Percentiles rank a stretch among this genome's conserved stretches.
phyloP scores from a whole-genome alignment of 768 basidiomycete genomes.

The Tricholoma hemisulphureum region DNA sequence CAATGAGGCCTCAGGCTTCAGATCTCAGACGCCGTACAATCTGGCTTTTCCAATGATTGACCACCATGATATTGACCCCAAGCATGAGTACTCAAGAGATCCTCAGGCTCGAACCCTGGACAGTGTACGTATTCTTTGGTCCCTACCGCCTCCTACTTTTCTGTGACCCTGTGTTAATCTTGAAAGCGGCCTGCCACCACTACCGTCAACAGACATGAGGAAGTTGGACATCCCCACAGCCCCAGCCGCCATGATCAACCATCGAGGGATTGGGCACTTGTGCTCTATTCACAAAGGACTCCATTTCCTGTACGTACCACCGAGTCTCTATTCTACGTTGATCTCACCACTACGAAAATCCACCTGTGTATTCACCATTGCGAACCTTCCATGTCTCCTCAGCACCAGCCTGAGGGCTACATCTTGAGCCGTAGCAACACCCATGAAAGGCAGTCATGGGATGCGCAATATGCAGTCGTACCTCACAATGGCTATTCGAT shows the following conservation, averaged over 20 bases:
- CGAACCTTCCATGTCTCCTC: background rate
- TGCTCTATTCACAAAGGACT: background rate
- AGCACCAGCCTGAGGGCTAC: background rate
- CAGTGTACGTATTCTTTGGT: background rate
- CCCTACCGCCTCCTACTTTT: background rate
- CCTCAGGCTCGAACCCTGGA: background rate
- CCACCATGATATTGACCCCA: background rate
- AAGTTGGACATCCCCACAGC: background rate
- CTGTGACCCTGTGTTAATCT: background rate
- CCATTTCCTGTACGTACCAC: background rate
- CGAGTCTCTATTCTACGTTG: background rate
- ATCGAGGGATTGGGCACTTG: background rate
- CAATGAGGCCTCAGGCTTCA: background rate
- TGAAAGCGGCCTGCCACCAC: background rate
- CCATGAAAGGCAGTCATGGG: background rate
- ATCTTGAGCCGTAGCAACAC: background rate
- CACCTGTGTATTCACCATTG: background rate
- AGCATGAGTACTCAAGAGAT: background rate
- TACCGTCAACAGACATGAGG: background rate
- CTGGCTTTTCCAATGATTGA: background rate
- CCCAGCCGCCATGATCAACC: background rate
- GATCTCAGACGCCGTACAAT: background rate
- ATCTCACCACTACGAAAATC: background rate
- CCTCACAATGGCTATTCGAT: background rate
- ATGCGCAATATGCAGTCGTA: background rate